phyloP scores from a whole-genome alignment of 352 stramenopile species.

The Phytophthora sp. region DNA sequence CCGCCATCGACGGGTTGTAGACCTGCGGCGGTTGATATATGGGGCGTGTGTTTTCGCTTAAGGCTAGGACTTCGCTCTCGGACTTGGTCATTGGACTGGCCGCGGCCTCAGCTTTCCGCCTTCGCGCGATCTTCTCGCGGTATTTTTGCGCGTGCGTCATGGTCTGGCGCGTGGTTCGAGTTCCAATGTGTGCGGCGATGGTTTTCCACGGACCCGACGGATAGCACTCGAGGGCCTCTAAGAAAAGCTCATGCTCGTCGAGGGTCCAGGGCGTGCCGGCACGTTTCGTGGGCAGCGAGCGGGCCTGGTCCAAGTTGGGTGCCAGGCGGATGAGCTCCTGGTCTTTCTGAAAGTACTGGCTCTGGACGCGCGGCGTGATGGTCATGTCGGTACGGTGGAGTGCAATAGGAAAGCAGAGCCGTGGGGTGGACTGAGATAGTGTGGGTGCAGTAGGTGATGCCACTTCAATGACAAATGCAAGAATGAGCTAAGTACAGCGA shows the following conservation, averaged over 20 bases:
- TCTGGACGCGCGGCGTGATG: slow-evolving; percentile 44
- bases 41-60: slow-evolving; percentile 20
- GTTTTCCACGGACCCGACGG: slow-evolving; percentile 45
- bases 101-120: slow-evolving; percentile 37
- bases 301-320: slow-evolving; percentile 42
- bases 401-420: slow-evolving; percentile 5
- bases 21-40: slow-evolving; percentile 8
- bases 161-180: slow-evolving; percentile 59
- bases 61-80: slow-evolving; percentile 17
- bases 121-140: slow-evolving; percentile 55
- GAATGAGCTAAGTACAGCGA: slow-evolving; percentile 28
- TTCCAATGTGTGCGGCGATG: slow-evolving; percentile 59
- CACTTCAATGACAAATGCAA: slow-evolving; percentile 39
- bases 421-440: slow-evolving; percentile 6
- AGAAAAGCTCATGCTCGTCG: slow-evolving; percentile 46
- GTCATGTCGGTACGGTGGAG: slow-evolving; percentile 28
- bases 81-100: slow-evolving; percentile 30
- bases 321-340: slow-evolving; percentile 45
- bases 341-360: slow-evolving; percentile 47
- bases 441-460: slow-evolving; percentile 20
- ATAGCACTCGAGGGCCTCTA: slow-evolving; percentile 45
- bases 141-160: slow-evolving; percentile 63
- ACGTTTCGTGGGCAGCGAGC: slow-evolving; percentile 36
- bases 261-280: slow-evolving; percentile 41
- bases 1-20: slow-evolving; percentile 10